Percentiles rank a stretch among this genome's conserved stretches.
These are phyloP conservation scores for Calonectria crousiana DNA, from an alignment of 2,329 filamentous ascomycete species.

Conservation along the genomic window DNA sequence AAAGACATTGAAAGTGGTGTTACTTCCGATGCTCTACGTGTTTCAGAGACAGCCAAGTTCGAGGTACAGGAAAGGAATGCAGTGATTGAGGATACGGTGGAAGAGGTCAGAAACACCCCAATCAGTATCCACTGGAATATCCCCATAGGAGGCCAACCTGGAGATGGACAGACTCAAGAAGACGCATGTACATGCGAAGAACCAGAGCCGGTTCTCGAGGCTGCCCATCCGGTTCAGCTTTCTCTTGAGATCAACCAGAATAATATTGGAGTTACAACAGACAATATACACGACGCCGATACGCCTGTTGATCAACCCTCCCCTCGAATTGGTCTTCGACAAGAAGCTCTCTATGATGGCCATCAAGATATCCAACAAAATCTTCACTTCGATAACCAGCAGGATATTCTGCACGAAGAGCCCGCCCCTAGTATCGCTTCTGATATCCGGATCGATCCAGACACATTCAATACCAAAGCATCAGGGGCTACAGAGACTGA, in stretches of 20 bases:
- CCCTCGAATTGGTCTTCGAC: neutral
- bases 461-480: neutral
- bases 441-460: neutral
- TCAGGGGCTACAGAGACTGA: neutral
- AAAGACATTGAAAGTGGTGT: neutral
- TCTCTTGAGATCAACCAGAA: neutral
- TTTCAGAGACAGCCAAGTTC: neutral
- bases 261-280: neutral
- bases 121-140: neutral
- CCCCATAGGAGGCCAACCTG: no score
- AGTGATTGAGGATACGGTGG: neutral
- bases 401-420: neutral
- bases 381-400: neutral
- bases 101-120: neutral
- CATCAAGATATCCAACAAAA: neutral
- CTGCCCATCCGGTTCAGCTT: neutral
- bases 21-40: neutral
- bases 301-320: neutral
- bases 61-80: neutral
- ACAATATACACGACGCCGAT: neutral
- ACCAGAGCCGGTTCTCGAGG: no score
- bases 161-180: neutral
- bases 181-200: neutral
- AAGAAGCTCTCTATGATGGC: neutral
- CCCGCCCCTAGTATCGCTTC: neutral